Base-by-base conservation (phyloP, 2,329 filamentous ascomycete genomes). In the Parafenestella ontariensis region DNA sequence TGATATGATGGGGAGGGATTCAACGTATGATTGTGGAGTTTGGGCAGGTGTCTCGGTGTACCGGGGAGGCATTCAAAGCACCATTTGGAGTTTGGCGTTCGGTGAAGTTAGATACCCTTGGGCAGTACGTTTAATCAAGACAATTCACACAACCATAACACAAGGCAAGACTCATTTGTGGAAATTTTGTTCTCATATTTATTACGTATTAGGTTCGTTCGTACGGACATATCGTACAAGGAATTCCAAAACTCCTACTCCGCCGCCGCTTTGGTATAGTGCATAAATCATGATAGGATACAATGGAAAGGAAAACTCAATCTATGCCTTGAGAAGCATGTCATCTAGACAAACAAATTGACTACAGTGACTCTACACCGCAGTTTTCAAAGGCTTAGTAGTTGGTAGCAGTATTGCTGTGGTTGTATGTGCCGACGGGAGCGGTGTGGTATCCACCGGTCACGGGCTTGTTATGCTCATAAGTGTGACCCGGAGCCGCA, bases 371-470 rank as follows among this genome's bases (percentile, higher is more conserved):
- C n/a, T n/a, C n/a, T n/a, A n/a, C n/a, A n/a, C n/a, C 17, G 9
- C 36, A 39, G 15, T 18, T 10, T 21, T 18, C 3, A 50, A 26
- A 33, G 5, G 36, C 34, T 36, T 66, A 70, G 56, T 73, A 72
- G 53, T 69, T 70, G 31, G 69, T 65, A 15, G 66, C 64, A 41
- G 69, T 56, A 28, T 54, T 56, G n/a, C 53, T 56, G 52, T 78
- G 76, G n/a, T 54, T 56, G 52, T 78, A 76, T 28, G 76, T 77
- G 21, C 74, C 75, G 3, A 71, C 70, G 2, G 79, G 79, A 10
- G 76, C 76, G 26, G 78, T 81, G 71, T 81, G 79, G 61, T 81
- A 81, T 7, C 78, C 77, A 31, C 73, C 69, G n/a, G 65, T 62
- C 15, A 76, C 58, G 4, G 71, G 68, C 63, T 76, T 76, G 59